A percentile compares a stretch with the other conserved stretches of the same genome.
These are phyloP conservation scores for Sclerotiophoma versabilis DNA, from an alignment of 2,329 filamentous ascomycete species.

Conservation along the genomic window DNA sequence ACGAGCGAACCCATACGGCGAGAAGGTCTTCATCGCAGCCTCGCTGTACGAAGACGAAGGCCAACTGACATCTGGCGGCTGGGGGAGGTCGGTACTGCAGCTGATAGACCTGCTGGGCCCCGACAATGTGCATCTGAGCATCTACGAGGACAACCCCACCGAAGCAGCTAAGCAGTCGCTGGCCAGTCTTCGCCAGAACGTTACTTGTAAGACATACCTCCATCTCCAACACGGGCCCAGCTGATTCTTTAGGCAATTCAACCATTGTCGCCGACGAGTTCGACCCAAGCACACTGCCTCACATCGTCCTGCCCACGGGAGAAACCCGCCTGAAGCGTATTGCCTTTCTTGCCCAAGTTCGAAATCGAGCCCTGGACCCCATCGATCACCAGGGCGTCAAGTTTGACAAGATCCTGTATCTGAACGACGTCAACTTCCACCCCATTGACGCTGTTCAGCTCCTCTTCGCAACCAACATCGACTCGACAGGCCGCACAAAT, in stretches of 20 bases:
- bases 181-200: conserved; percentile 58
- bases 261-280: conserved; percentile 67
- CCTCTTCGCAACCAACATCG: conserved; percentile 68
- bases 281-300: conserved; percentile 63
- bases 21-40: conserved; percentile 77
- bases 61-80: conserved; percentile 66
- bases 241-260: conserved; percentile 48
- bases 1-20: conserved; percentile 61
- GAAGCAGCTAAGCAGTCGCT: conserved; percentile 63
- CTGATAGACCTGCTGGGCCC: conserved; percentile 71
- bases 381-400: conserved; percentile 62
- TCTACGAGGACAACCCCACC: conserved; percentile 76
- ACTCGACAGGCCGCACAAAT: conserved; percentile 57
- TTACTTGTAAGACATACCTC: conserved; percentile 49
- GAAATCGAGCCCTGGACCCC: conserved; percentile 72
- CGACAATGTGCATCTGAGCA: conserved; percentile 73
- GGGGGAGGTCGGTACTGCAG: conserved; percentile 67
- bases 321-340: conserved; percentile 73
- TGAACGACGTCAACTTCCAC: conserved; percentile 73
- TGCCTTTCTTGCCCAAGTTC: conserved; percentile 73
- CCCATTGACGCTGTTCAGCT: conserved; percentile 66
- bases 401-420: conserved; percentile 66
- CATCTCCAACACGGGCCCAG: neutral
- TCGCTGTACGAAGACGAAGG: conserved; percentile 72
- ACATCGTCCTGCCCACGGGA: conserved; percentile 68